Evolutionary conservation across 192 early-diverging fungal genomes (phyloP).

Genomic region (Spizellomyces punctatus): DNA sequence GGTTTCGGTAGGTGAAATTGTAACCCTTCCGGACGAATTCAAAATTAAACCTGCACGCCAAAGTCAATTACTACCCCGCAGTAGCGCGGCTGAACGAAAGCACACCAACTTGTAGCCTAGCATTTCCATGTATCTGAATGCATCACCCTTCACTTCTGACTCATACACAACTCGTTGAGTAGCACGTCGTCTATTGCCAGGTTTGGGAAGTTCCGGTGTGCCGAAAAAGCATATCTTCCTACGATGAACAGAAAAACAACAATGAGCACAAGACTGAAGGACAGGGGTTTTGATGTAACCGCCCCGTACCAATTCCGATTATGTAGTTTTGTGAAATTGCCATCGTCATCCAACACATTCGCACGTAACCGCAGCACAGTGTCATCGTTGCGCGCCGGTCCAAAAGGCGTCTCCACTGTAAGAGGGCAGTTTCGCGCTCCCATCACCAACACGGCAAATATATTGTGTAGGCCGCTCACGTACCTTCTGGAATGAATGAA

Average conservation of each 20-base stretch:
- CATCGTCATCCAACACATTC: constrained; percentile 15
- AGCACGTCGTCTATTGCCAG: constrained; percentile 52
- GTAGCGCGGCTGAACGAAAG: neutral
- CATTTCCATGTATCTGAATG: constrained; percentile 66
- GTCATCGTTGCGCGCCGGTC: constrained; percentile 75
- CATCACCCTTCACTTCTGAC: constrained; percentile 63
- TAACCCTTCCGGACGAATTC: constrained; percentile 69
- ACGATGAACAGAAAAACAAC: constrained; percentile 1
- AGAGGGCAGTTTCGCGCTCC: neutral
- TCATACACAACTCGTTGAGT: constrained; percentile 68
- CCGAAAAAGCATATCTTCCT: constrained; percentile 67
- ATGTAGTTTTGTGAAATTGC: constrained; percentile 27
- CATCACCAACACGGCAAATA: neutral
- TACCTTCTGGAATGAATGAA: constrained; percentile 65
- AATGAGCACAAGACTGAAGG: neutral
- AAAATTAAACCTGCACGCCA: constrained; percentile 49
- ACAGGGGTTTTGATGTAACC: neutral
- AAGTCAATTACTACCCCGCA: neutral
- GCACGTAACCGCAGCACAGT: constrained; percentile 64
- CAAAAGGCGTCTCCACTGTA: constrained; percentile 66
- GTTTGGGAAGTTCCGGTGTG: constrained; percentile 70
- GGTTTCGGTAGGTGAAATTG: constrained; percentile 58
- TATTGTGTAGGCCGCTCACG: neutral
- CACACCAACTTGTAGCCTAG: constrained; percentile 68
- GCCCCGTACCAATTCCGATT: constrained; percentile 26